These are phyloP conservation scores for Gypsophila paniculata DNA, from an alignment of 179 eudicot species.

Conservation along the genomic window DNA sequence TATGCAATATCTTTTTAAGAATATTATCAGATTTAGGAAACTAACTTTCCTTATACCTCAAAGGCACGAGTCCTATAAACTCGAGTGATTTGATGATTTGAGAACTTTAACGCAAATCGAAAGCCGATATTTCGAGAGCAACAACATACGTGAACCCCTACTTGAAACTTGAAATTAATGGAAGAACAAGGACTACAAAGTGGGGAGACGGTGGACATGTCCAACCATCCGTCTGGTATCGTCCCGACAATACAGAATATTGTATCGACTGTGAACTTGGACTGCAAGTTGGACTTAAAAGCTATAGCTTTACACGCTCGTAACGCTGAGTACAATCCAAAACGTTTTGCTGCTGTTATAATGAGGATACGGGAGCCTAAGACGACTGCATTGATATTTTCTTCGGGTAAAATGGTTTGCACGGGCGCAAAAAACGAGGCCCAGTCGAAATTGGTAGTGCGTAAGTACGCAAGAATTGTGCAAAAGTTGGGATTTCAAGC, in stretches of 20 bases:
- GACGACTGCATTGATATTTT: neutral
- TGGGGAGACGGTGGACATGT: neutral
- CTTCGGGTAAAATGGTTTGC: neutral
- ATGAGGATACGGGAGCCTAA: neutral
- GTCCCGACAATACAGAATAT: conserved; percentile 1
- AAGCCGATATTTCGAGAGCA: too few relatives aligned
- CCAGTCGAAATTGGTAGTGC: conserved; percentile 4
- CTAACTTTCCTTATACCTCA: too few relatives aligned
- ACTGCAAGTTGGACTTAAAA: neutral
- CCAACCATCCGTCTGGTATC: neutral
- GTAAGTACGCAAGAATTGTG: neutral
- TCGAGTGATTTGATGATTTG: too few relatives aligned
- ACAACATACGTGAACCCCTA: too few relatives aligned
- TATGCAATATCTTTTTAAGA: too few relatives aligned
- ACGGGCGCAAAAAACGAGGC: neutral
- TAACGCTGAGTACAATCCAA: conserved; percentile 2
- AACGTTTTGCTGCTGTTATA: neutral
- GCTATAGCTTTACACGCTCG: neutral
- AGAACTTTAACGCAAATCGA: too few relatives aligned
- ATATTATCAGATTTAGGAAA: too few relatives aligned
- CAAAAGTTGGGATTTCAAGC: conserved; percentile 84
- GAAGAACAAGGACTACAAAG: neutral
- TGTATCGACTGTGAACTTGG: neutral
- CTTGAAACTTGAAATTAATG: neutral
- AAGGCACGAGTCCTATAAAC: too few relatives aligned